Conservation (phyloP, 805 yeast genomes). For the Teunomyces stri region DNA sequence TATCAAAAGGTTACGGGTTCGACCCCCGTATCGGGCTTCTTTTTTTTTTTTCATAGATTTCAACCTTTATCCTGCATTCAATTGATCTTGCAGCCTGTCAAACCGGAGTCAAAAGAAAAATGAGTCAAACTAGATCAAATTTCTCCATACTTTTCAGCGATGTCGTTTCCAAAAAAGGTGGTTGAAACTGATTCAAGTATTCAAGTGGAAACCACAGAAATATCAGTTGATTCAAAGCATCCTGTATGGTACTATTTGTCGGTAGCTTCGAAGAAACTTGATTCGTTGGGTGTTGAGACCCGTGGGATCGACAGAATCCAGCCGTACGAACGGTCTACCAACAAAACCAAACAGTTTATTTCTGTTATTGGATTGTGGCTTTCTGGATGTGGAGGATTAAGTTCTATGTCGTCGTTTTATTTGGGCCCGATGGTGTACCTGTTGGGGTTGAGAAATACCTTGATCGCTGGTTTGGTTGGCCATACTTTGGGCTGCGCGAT, state of each 20-base stretch:
- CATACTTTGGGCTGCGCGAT: conserved; percentile 66
- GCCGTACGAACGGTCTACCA: conserved; percentile 60
- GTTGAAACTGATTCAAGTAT: not conserved
- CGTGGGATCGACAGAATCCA: conserved; percentile 76
- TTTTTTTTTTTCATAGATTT: not conserved
- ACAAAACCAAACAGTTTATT: conserved; percentile 27
- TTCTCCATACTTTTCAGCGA: not conserved
- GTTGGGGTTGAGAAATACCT: conserved; percentile 62
- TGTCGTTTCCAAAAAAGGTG: not conserved
- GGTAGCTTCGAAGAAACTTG: conserved; percentile 32
- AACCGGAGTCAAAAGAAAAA: not conserved
- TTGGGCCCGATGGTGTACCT: conserved; percentile 72
- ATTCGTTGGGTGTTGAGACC: conserved; percentile 60
- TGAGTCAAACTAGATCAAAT: not conserved
- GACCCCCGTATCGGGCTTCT: conserved; percentile 17
- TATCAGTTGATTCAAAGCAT: not conserved
- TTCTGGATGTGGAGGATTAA: conserved; percentile 83
- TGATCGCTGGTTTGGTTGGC: conserved; percentile 62
- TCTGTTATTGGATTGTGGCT: conserved; percentile 74
- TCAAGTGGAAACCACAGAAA: not conserved
- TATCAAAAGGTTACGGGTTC: conserved; percentile 18
- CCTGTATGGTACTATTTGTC: conserved; percentile 1
- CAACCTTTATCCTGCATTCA: not conserved
- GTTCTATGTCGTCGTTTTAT: conserved; percentile 82
- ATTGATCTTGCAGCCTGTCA: not conserved